A percentile compares a stretch with the other conserved stretches of the same genome.
These are phyloP conservation scores for Avena atlantica DNA, from an alignment of 176 grass and related monocot species.

Conservation along the genomic window DNA sequence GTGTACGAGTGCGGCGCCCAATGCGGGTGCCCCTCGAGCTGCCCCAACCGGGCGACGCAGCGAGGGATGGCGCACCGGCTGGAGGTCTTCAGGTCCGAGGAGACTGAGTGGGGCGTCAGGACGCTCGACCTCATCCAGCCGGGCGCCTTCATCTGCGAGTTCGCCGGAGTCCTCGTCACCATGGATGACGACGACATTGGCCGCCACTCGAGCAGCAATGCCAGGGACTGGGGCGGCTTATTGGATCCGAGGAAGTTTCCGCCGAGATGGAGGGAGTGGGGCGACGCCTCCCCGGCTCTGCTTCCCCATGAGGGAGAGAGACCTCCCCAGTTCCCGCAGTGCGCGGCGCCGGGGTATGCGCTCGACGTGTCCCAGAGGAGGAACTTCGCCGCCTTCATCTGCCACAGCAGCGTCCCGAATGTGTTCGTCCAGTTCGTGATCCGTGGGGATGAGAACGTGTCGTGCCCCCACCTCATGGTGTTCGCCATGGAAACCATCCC, in stretches of 20 bases:
- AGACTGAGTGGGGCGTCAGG: conserved; percentile 84
- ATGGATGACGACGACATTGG: neutral
- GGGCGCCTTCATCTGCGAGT: conserved; percentile 78
- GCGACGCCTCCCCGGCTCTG: conserved; percentile 53
- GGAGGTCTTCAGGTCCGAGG: conserved; percentile 78
- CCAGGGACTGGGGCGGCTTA: neutral
- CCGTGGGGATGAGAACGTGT: conserved; percentile 52
- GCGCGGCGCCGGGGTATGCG: conserved; percentile 38
- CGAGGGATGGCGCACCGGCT: conserved; percentile 67
- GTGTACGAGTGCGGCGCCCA: conserved; percentile 73
- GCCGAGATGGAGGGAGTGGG: conserved; percentile 80
- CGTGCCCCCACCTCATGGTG: conserved; percentile 72
- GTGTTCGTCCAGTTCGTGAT: conserved; percentile 75
- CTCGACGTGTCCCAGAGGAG: conserved; percentile 75
- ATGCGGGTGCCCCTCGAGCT: conserved; percentile 65
- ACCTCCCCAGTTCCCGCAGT: conserved; percentile 10
- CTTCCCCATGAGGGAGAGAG: neutral
- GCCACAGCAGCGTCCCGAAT: conserved; percentile 71
- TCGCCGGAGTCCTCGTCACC: conserved; percentile 53
- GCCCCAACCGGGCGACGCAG: conserved; percentile 73
- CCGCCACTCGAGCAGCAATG: neutral
- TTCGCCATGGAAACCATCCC: conserved; percentile 94
- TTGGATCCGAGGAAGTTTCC: conserved; percentile 65
- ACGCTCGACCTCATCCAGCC: conserved; percentile 79
- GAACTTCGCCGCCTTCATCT: conserved; percentile 79